Evolutionary conservation across 257 asterid genomes (phyloP).

Genomic region (Schizonepeta tenuifolia): DNA sequence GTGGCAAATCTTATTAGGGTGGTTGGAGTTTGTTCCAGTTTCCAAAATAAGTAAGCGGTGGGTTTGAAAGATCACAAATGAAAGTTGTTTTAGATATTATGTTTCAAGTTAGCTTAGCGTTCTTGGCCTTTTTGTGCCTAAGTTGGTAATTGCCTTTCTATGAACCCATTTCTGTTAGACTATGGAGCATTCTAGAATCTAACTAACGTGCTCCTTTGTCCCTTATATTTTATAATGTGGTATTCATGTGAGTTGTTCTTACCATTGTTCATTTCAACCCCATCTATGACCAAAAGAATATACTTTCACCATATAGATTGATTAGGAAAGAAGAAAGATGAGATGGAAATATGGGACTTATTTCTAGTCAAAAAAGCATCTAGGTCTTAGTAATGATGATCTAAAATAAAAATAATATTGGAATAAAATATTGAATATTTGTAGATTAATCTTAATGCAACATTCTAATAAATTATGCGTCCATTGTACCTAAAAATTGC

Average conservation of each 20-base stretch:
- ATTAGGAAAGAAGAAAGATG: too few species aligned
- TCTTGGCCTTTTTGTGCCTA: conserved; percentile 7
- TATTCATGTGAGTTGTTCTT: not conserved
- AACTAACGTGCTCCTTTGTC: not conserved
- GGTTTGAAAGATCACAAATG: conserved; percentile 13
- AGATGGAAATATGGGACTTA: not conserved
- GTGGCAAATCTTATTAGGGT: conserved; percentile 70
- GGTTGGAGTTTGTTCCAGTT: conserved; percentile 6
- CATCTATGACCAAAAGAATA: too few species aligned
- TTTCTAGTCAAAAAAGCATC: not conserved
- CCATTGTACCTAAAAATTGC: too few species aligned
- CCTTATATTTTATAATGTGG: not conserved
- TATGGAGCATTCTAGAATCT: conserved; percentile 10
- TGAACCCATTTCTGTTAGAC: not conserved
- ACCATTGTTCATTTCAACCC: too few species aligned
- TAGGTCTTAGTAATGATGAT: too few species aligned
- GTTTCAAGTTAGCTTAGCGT: not conserved
- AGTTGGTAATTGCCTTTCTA: not conserved
- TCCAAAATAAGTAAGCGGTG: conserved; percentile 22
- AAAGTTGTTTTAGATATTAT: conserved; percentile 27
- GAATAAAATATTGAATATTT: too few species aligned
- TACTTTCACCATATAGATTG: too few species aligned
- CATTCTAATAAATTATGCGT: not conserved
- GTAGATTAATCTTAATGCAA: too few species aligned
- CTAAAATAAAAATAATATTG: too few species aligned